Percentiles rank a stretch among this genome's conserved stretches.
phyloP scores from a whole-genome alignment of 2,329 filamentous ascomycete genomes.

The Rutstroemia sp. region DNA sequence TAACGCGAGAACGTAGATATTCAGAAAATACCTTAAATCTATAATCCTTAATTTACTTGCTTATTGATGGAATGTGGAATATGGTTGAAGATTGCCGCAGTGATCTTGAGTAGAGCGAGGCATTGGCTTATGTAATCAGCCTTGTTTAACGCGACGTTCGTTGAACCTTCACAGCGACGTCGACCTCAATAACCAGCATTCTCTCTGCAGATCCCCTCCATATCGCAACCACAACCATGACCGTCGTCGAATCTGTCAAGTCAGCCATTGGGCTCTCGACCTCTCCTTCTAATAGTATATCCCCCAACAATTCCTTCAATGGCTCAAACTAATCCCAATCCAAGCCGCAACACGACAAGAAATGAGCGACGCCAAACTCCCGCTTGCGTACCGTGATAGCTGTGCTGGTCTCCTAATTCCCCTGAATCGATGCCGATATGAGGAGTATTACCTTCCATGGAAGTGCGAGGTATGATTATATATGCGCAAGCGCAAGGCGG shows the following conservation, averaged over 20 bases:
- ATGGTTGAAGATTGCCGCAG: too few species aligned
- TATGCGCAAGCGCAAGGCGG: not conserved
- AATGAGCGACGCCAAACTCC: slow-evolving; percentile 86
- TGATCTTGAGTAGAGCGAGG: not conserved
- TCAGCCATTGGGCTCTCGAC: slow-evolving; percentile 39
- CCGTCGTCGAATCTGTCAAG: slow-evolving; percentile 40
- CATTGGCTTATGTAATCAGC: not conserved
- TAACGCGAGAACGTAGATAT: too few species aligned
- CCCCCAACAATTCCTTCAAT: not conserved
- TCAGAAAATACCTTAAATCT: too few species aligned
- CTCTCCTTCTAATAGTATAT: slow-evolving; percentile 20
- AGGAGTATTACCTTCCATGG: slow-evolving; percentile 93
- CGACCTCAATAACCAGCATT: slow-evolving; percentile 1
- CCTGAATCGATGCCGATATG: slow-evolving; percentile 86
- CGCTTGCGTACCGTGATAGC: slow-evolving; percentile 86
- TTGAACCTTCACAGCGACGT: not conserved
- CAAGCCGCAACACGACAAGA: slow-evolving; percentile 76
- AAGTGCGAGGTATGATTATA: slow-evolving; percentile 78
- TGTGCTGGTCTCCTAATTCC: slow-evolving; percentile 94
- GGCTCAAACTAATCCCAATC: slow-evolving; percentile 10
- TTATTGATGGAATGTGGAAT: too few species aligned
- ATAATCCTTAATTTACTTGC: too few species aligned
- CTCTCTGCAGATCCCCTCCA: not conserved
- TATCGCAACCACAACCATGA: slow-evolving; percentile 31
- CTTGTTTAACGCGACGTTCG: not conserved